phyloP scores from a whole-genome alignment of 139 green algal species.

The Coelastrella sp. region DNA sequence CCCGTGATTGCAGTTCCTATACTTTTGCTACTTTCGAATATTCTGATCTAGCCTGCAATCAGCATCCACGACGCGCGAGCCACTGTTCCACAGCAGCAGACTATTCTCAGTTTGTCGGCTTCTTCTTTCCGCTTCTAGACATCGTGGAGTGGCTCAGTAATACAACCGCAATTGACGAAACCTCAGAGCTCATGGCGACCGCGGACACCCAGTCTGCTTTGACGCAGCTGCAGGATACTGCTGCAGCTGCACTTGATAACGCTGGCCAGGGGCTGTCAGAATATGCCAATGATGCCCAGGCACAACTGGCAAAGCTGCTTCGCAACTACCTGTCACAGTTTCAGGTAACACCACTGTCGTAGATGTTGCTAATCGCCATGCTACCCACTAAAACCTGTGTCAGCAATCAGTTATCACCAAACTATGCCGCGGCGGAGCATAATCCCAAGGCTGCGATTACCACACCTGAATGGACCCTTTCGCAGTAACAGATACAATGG shows the following conservation, averaged over 20 bases:
- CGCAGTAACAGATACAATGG: too few species aligned
- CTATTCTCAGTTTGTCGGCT: not conserved
- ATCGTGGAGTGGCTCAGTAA: slow-evolving; percentile 39
- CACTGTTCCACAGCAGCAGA: not conserved
- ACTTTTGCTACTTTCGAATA: too few species aligned
- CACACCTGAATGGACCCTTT: too few species aligned
- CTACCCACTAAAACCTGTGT: too few species aligned
- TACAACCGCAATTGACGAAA: not conserved
- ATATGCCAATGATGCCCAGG: not conserved
- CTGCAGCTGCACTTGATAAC: slow-evolving; percentile 1
- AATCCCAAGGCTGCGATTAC: too few species aligned
- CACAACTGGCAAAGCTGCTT: not conserved
- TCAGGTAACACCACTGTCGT: not conserved
- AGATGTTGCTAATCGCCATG: too few species aligned
- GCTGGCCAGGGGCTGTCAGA: not conserved
- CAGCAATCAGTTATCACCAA: too few species aligned
- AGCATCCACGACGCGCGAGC: not conserved
- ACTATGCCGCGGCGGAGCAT: too few species aligned
- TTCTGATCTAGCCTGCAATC: too few species aligned
- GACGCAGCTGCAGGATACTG: slow-evolving; percentile 8
- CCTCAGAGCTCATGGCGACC: not conserved
- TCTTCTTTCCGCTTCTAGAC: not conserved
- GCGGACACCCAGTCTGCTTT: not conserved
- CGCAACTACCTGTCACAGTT: slow-evolving; percentile 1
- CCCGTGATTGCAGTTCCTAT: too few species aligned